These are phyloP conservation scores for Epichloe gansuensis DNA, from an alignment of 2,329 filamentous ascomycete species.

Conservation along the genomic window DNA sequence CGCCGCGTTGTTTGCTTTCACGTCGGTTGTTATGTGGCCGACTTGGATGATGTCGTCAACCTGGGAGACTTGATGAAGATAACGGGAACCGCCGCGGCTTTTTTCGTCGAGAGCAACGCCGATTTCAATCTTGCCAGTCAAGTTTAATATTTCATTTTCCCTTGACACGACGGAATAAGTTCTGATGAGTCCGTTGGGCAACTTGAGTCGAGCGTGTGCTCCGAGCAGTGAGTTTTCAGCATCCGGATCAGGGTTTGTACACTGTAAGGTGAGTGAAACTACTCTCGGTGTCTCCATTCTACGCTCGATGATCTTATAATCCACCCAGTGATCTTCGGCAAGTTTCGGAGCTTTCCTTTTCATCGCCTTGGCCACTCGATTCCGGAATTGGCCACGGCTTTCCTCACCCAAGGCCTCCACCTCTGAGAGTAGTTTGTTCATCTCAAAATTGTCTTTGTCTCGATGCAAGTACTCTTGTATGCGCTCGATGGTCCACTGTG, in stretches of 20 bases:
- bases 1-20: slow-evolving; percentile 31
- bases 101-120: slow-evolving; percentile 42
- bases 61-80: slow-evolving; percentile 36
- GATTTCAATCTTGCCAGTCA: slow-evolving; percentile 39
- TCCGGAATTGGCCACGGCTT: slow-evolving; percentile 33
- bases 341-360: slow-evolving; percentile 14
- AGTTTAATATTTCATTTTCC: slow-evolving; percentile 4
- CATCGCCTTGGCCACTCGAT: slow-evolving; percentile 35
- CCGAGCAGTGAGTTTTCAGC: slow-evolving; percentile 27
- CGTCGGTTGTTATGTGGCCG: slow-evolving; percentile 35
- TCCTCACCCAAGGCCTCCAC: slow-evolving; percentile 39
- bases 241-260: slow-evolving; percentile 21
- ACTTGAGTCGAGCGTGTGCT: slow-evolving; percentile 42
- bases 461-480: slow-evolving; percentile 51
- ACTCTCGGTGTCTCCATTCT: slow-evolving; percentile 37
- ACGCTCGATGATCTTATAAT: slow-evolving; percentile 36
- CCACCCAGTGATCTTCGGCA: slow-evolving; percentile 25
- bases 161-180: slow-evolving; percentile 45
- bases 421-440: slow-evolving; percentile 38
- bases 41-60: slow-evolving; percentile 38
- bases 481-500: slow-evolving; percentile 48
- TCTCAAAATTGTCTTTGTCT: slow-evolving; percentile 34
- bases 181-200: slow-evolving; percentile 42
- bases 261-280: slow-evolving; percentile 38
- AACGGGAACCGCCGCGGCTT: slow-evolving; percentile 48